These are phyloP conservation scores for Macrophomina phaseolina DNA, from an alignment of 2,329 filamentous ascomycete species.

Conservation along the genomic window DNA sequence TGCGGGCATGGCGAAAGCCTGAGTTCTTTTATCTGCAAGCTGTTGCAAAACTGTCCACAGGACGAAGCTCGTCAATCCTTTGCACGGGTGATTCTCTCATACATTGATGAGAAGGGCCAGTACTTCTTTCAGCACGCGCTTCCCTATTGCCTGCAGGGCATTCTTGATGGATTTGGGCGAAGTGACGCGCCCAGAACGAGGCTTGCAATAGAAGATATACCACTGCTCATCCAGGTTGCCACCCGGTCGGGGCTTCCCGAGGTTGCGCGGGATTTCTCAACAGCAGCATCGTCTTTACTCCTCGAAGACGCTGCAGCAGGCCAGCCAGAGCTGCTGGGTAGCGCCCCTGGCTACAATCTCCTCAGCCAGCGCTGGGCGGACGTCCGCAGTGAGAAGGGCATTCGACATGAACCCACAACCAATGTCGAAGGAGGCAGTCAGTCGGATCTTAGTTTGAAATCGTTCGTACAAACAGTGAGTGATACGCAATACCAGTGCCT, in stretches of 20 bases:
- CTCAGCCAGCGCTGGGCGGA: conserved; percentile 29
- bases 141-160: conserved; percentile 51
- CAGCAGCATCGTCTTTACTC: conserved; percentile 31
- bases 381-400: conserved; percentile 14
- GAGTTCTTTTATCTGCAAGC: conserved; percentile 41
- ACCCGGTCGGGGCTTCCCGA: conserved; percentile 49
- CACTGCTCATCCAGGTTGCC: conserved; percentile 44
- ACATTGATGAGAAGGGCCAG: conserved; percentile 39
- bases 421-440: not conserved
- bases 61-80: conserved; percentile 31
- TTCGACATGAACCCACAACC: not conserved
- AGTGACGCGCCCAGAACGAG: not conserved
- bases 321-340: not conserved
- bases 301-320: conserved; percentile 31
- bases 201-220: conserved; percentile 37
- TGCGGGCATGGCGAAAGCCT: conserved; percentile 51
- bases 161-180: conserved; percentile 39
- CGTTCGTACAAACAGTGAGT: conserved; percentile 36
- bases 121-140: conserved; percentile 49
- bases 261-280: conserved; percentile 48
- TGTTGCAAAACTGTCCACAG: conserved; percentile 34
- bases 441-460: conserved; percentile 31
- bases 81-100: conserved; percentile 42
- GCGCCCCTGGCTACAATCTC: conserved; percentile 33
- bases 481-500: conserved; percentile 39